phyloP scores from a whole-genome alignment of 805 yeast species.

The Wickerhamomyces sydowiorum region DNA sequence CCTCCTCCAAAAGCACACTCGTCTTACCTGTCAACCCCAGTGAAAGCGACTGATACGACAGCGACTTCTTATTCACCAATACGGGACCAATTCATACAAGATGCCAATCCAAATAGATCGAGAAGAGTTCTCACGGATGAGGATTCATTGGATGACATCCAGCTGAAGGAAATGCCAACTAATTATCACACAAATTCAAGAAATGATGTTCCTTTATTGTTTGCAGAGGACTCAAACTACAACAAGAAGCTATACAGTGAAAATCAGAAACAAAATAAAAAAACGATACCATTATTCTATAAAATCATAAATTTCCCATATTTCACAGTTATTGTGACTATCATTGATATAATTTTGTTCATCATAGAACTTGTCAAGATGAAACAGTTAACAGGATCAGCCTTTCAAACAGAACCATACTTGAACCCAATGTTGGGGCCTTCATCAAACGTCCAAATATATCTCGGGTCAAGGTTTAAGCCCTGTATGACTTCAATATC shows the following conservation, averaged over 20 bases:
- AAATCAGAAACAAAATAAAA: too few species aligned
- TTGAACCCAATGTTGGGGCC: constrained; percentile 82
- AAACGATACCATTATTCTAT: neutral
- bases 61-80: neutral
- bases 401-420: constrained; percentile 63
- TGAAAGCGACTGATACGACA: neutral
- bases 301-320: constrained; percentile 7
- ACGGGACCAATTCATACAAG: neutral
- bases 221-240: neutral
- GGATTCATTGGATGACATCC: neutral
- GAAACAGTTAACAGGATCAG: constrained; percentile 55
- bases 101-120: neutral
- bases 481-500: constrained; percentile 61
- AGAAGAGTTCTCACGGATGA: neutral
- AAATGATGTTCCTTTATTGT: neutral
- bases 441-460: constrained; percentile 56
- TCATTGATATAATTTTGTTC: constrained; percentile 49
- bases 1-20: neutral
- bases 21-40: neutral
- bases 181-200: neutral
- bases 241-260: neutral
- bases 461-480: constrained; percentile 64
- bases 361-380: constrained; percentile 53
- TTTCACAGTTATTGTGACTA: constrained; percentile 21
- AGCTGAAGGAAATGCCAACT: neutral